These are phyloP conservation scores for Helianthus annuus DNA, from an alignment of 129 eudicot species.

Conservation along the genomic window HanXRQr2.0-SUNRISE NC_035436.2:170582967-170583466, in stretches of 20 bases:
- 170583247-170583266: no score
- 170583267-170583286: no score
- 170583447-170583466: no score
- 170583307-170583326: no score
- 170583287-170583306: no score
- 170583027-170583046: background rate
- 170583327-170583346: no score
- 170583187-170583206: background rate
- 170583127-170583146: background rate
- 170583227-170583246: background rate
- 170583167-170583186: background rate
- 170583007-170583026: background rate
- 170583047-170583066: constrained; percentile 3
- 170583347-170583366: no score
- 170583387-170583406: no score
- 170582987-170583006: background rate
- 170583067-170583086: background rate
- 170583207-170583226: constrained; percentile 13
- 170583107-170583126: background rate
- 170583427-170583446: no score
- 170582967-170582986: background rate
- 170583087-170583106: background rate
- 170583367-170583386: no score
- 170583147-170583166: background rate
- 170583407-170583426: no score